Base-by-base conservation (phyloP, 169 alveolate species). In the Ichthyophthirius multifiliis region DNA sequence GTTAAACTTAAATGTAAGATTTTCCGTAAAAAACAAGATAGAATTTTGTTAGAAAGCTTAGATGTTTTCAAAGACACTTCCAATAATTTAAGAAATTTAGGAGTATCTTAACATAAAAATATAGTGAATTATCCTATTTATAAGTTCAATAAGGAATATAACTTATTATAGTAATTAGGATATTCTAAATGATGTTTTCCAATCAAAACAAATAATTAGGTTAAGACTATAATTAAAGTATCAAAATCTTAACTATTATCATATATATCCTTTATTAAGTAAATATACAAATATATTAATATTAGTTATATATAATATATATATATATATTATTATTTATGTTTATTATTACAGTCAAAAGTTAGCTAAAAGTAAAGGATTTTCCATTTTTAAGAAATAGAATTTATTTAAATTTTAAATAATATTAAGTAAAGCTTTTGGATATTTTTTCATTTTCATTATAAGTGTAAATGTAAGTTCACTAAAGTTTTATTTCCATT, bases 181-280 rank as follows among this genome's bases (percentile, higher is more conserved):
- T 67, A 67, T 67, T 67, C 77, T 35, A 67, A 37, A 7, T 41
- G 12, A 20, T 37, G 46, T 18, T 67, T 67, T 35, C 77, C 77
- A 67, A 67, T 67, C 7, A 67, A 20, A 67, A 67, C 30, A 34
- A 67, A 39, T 35, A 67, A 34, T 4, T 18, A 9, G 30, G 63
- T 13, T 15, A 67, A 39, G 41, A 20, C 18, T 39, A 37, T 20
- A 37, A 67, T 41, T 67, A 37, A 44, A 32, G 41, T 34, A 41
- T 67, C 30, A 23, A 35, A 67, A 67, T 67, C 77, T 67, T 67
- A 18, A 1, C 64, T 16, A 44, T 5, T 13, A 39, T 67, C 62
- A 23, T 37, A 67, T 2, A 39, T 30, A n/a, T 67, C 62, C 77
- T 67, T 39, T 37, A 13, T 39, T 13, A 20, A 5, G 9, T 41